Evolutionary conservation across 225 moss, liverwort and hornwort genomes (phyloP).

Genomic region (Antitrichia curtipendula): DNA sequence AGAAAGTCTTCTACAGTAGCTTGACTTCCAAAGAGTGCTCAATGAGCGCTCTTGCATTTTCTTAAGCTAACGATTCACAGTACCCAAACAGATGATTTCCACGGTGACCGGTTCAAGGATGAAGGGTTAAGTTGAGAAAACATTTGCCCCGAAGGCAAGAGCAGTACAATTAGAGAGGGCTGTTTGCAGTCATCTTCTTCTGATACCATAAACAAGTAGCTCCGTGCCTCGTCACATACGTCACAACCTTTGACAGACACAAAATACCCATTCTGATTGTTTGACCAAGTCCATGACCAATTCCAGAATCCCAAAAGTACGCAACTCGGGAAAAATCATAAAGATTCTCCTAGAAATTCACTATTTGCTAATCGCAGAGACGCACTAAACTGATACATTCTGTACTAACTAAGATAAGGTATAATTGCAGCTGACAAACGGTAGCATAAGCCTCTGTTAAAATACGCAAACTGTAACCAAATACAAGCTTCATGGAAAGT

Average conservation of each 20-base stretch:
- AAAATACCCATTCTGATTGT: neutral
- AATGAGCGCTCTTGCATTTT: too few relatives aligned
- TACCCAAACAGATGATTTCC: too few relatives aligned
- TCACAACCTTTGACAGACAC: neutral
- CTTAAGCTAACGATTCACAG: too few relatives aligned
- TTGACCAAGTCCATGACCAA: neutral
- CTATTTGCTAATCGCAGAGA: neutral
- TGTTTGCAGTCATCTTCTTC: neutral
- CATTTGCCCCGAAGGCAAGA: neutral
- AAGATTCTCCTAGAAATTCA: neutral
- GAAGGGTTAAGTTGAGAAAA: too few relatives aligned
- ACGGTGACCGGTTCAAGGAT: too few relatives aligned
- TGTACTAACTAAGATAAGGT: neutral
- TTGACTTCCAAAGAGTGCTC: too few relatives aligned
- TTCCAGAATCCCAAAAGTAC: neutral
- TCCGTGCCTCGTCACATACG: neutral
- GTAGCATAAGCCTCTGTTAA: neutral
- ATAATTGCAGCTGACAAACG: neutral
- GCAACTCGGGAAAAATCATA: neutral
- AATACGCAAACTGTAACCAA: neutral
- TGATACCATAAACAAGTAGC: neutral
- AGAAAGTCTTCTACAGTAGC: too few relatives aligned
- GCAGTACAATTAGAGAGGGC: neutral
- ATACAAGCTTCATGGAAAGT: constrained; percentile 13
- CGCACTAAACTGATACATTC: neutral